Evolutionary conservation across 805 yeast species (phyloP), one percentile per base, ranked within the genome.

Genomic region (Kluyveromyces lactis): DNA sequence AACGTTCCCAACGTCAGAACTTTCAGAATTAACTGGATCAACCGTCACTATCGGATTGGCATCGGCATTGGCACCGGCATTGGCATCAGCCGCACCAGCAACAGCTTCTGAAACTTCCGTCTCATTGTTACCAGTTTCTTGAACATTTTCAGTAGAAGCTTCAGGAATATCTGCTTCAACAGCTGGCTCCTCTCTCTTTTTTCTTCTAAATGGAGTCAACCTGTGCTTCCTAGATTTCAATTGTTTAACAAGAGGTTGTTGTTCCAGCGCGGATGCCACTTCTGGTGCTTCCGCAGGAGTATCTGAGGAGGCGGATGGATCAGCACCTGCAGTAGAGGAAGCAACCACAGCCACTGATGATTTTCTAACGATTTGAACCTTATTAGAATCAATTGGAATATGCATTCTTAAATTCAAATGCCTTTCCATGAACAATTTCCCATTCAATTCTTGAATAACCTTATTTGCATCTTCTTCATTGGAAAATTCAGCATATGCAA

Each of bases 401-500:
- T 34, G 37, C 30, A 24, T 34, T 34, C 37, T 66, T 16, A 69
- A 58, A 39, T 52, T 53, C 18, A 75, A 46, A 2, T 56, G 54
- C 33, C 77, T 63, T 17, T 64, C 66, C 41, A 66, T 61, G 38
- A 81, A 65, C 31, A 70, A 72, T 49, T 68, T 68, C 34, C 86
- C 90, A 51, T 83, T 71, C 55, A 81, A 72, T 42, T 71, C 69
- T 18, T 69, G 75, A 46, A 86, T 71, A 3, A 87, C 95, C 50
- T 64, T 56, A 52, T 66, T 62, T 38, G 89, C 95, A 29, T 69
- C 69, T 39, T 75, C 86, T 43, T 70, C 72, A 39, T 67, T 69
- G 51, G 71, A 80, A 55, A 80, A 90, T 50, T 86, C 92, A 42
- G 86, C 82, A 62, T 84, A 89, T 11, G 94, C 97, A 52, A 75